Conservation (phyloP, 1,284 basidiomycete species). For the Ganoderma meredithae region DNA sequence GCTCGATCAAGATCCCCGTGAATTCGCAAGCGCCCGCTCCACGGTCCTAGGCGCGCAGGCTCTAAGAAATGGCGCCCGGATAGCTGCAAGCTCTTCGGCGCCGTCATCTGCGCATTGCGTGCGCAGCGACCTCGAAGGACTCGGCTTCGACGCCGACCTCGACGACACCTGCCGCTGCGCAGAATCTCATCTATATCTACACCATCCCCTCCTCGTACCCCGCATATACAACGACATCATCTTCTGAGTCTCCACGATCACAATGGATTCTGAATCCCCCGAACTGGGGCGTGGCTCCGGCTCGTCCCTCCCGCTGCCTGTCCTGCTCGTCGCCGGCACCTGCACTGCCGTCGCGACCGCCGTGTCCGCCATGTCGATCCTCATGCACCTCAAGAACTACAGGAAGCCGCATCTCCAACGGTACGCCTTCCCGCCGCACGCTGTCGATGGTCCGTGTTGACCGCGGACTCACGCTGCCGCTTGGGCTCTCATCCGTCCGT, state of each 20-base stretch:
- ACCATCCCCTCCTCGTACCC: background rate
- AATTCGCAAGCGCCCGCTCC: background rate
- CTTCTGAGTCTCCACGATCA: too few relatives aligned
- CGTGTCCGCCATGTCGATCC: conserved; percentile 86
- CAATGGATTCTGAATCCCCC: background rate
- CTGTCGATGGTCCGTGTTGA: too few relatives aligned
- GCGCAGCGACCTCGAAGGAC: conserved; percentile 9
- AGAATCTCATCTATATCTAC: background rate
- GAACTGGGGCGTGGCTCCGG: conserved; percentile 48
- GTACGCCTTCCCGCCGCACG: conserved; percentile 46
- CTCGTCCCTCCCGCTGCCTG: conserved; percentile 51
- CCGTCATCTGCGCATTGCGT: conserved; percentile 5
- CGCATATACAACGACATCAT: too few relatives aligned
- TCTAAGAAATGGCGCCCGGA: background rate
- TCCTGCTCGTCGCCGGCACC: conserved; percentile 70
- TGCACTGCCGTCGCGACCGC: conserved; percentile 77
- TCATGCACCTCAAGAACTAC: conserved; percentile 91
- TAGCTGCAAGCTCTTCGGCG: background rate
- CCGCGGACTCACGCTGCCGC: too few relatives aligned
- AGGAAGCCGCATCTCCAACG: conserved; percentile 84
- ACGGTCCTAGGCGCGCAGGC: background rate
- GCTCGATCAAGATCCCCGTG: background rate
- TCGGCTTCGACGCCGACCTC: conserved; percentile 7
- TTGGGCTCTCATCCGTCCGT: too few relatives aligned
- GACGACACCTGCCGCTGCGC: conserved; percentile 1